Evolutionary conservation across 2,329 filamentous ascomycete species (phyloP), one percentile per base, ranked within the genome.

Genomic region (Sarocladiaceae sp.): DNA sequence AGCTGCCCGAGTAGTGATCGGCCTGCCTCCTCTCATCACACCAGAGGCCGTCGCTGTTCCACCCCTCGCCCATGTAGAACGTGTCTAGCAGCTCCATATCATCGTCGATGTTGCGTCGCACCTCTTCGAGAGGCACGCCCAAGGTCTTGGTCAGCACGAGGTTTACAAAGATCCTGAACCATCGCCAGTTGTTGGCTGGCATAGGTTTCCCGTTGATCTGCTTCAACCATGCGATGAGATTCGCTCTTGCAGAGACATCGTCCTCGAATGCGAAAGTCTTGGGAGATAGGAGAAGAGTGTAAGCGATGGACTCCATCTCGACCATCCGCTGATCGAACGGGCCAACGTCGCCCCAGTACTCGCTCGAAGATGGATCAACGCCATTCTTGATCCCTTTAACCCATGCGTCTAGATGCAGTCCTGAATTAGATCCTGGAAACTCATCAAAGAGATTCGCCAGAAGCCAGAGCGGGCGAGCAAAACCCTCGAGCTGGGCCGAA

Each of bases 201-300:
- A 76, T 71, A 2, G 58, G 53, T 49, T 67, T 69, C 0, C 59
- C 60, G 21, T 73, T 71, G 9, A 75, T 76, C 73, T 32, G 70
- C 66, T 49, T 77, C 73, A 0, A 76, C 73, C 73, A 76, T 77
- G 2, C 71, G 55, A 50, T 77, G 73, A 40, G n/a, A n/a, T n/a
- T n/a, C n/a, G n/a, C n/a, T n/a, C n/a, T n/a, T n/a, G n/a, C n/a
- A n/a, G n/a, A n/a, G n/a, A n/a, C n/a, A n/a, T 29, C 26, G 13
- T 29, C 13, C 26, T 29, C 26, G 26, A 29, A 29, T 9, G 9
- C 26, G 26, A 29, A 29, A 29, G 26, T 13, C 26, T 29, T 29
- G 26, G 26, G 26, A 7, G 26, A 29, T 7, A 29, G 26, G 26
- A 29, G 26, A 13, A 29, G 26, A 29, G 26, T 29, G 26, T 29